Evolutionary conservation across 768 basidiomycete genomes (phyloP), one percentile per base, ranked within the genome.

Genomic region (Boletus coccyginus): DNA sequence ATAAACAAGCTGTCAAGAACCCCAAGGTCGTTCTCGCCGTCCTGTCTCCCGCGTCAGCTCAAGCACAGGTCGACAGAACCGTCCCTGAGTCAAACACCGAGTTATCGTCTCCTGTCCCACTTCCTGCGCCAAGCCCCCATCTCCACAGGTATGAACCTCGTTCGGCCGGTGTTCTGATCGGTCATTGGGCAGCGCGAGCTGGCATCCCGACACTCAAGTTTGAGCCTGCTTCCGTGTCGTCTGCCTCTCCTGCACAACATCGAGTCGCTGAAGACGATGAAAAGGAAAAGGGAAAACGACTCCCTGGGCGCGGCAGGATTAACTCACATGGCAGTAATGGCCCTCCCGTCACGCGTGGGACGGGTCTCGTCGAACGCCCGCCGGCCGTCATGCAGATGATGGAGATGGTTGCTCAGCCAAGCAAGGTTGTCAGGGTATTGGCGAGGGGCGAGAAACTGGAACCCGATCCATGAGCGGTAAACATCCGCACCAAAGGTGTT

Each of bases 361-460:
- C 69, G 0, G 77, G 81, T 3, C 76, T 92, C 42, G 90, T 92
- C 48, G 90, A 92, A 66, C 82, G 88, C 19, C 88, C 88, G 0
- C 81, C 87, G 10, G 86, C 88, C 2, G 87, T 90, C 46, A 82
- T 85, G 78, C 85, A 87, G 5, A 89, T 92, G 88, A 90, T 88
- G 87, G 86, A 86, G 59, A 81, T 82, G 70, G 79, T 88, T 10
- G 76, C 85, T 21, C 86, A 89, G 60, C 86, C 88, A 8, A 86
- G 81, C 69, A 86, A 84, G 59, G 86, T 88, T 60, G 85, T 92
- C 35, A 78, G 90, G 27, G 86, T 93, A 31, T 81, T 93, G 57
- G 88, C 91, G 2, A 83, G 91, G 13, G 91, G 91, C 33, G 91
- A 93, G 78, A 91, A 92, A 71, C 72, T 93, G 51, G 90, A 93